These are phyloP conservation scores for Citrullus colocynthis DNA, from an alignment of 306 rosid species.

Conservation along the genomic window DNA sequence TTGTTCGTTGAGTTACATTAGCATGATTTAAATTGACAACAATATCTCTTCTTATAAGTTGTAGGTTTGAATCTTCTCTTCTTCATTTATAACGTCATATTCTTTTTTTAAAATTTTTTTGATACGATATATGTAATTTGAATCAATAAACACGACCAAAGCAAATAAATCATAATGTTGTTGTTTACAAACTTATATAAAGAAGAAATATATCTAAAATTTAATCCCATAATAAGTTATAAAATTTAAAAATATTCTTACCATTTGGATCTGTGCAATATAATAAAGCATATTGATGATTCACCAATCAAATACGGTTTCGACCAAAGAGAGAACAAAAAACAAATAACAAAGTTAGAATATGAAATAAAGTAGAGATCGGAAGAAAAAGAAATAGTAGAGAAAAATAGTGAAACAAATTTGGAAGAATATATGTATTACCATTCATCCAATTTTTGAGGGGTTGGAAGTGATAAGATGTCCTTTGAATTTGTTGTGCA, in stretches of 20 bases:
- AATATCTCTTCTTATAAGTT: not conserved
- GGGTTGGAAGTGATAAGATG: slow-evolving; percentile 78
- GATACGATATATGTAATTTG: not conserved
- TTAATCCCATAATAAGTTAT: not conserved
- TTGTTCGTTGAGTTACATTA: not conserved
- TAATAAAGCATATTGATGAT: not conserved
- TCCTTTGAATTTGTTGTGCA: slow-evolving; percentile 40
- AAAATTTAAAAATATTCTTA: slow-evolving; percentile 12
- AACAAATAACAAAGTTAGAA: not conserved
- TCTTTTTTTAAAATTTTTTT: too few relatives aligned
- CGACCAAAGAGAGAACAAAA: not conserved
- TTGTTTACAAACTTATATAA: not conserved
- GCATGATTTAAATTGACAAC: not conserved
- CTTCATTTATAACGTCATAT: not conserved
- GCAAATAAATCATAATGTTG: not conserved
- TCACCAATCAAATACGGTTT: not conserved
- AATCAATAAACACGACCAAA: too few relatives aligned
- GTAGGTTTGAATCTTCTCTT: not conserved
- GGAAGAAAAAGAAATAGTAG: not conserved
- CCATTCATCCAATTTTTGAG: slow-evolving; percentile 82
- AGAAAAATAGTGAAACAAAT: not conserved
- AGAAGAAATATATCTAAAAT: not conserved
- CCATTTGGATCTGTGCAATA: slow-evolving; percentile 65
- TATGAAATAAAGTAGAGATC: not conserved
- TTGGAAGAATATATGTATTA: slow-evolving; percentile 1